Evolutionary conservation across 768 basidiomycete genomes (phyloP).

Genomic region (Lentinula lateritia): DNA sequence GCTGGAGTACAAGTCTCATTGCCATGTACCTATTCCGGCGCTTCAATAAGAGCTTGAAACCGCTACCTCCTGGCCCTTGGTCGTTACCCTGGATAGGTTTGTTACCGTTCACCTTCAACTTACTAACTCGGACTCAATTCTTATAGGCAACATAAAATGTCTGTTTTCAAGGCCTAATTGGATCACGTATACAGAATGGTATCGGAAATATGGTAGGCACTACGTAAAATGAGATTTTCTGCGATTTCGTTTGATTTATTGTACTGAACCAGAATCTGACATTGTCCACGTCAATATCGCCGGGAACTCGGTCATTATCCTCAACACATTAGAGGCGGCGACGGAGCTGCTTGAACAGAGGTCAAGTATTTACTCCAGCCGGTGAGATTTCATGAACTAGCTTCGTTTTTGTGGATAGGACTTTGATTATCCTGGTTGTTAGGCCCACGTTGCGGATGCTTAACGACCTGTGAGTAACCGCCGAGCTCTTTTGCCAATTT

Average conservation of each 20-base stretch:
- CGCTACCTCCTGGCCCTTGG: neutral
- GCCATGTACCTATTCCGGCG: neutral
- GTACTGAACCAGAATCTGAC: neutral
- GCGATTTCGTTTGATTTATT: neutral
- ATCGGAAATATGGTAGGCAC: conserved; percentile 26
- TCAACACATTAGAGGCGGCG: conserved; percentile 13
- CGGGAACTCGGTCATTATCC: conserved; percentile 10
- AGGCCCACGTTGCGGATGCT: neutral
- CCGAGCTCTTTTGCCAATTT: neutral
- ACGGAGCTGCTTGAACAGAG: conserved; percentile 17
- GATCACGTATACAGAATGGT: conserved; percentile 33
- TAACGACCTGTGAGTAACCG: neutral
- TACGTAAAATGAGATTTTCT: conserved; percentile 11
- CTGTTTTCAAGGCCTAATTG: conserved; percentile 26
- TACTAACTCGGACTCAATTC: neutral
- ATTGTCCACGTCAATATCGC: conserved; percentile 7
- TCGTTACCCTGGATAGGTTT: neutral
- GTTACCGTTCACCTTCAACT: neutral
- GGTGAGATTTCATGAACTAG: conserved; percentile 5
- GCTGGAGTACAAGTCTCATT: neutral
- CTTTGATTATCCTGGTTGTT: neutral
- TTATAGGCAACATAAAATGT: conserved; percentile 32
- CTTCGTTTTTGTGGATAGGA: neutral
- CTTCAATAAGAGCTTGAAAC: neutral
- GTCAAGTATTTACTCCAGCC: conserved; percentile 14